Conservation (phyloP, 345 rosid species). For the Pugionium dolabratum region DNA sequence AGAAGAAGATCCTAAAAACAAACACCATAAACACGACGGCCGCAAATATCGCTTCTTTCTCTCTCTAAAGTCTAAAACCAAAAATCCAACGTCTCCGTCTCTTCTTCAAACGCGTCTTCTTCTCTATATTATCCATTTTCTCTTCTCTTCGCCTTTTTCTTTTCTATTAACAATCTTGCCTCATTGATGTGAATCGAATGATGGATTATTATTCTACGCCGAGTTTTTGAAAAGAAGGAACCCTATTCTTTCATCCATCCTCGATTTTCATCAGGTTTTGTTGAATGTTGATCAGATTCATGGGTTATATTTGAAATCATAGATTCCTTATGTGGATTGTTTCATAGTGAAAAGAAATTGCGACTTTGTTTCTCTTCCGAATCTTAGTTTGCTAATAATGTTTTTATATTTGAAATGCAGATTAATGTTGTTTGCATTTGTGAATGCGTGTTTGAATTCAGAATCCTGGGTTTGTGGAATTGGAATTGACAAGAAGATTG, state of each 20-base stretch:
- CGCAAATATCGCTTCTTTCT: constrained; percentile 30
- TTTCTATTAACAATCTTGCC: not conserved
- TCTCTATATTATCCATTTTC: constrained; percentile 27
- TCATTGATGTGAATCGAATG: constrained; percentile 25
- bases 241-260: constrained; percentile 26
- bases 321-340: constrained; percentile 6
- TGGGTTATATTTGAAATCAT: constrained; percentile 14
- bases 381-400: constrained; percentile 11
- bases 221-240: constrained; percentile 29
- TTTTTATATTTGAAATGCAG: constrained; percentile 44
- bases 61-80: constrained; percentile 3
- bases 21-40: constrained; percentile 28
- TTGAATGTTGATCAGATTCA: constrained; percentile 2
- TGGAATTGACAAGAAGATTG: constrained; percentile 49
- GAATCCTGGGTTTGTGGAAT: constrained; percentile 52
- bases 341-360: not conserved
- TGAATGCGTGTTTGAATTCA: constrained; percentile 58
- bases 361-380: not conserved
- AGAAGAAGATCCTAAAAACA: not conserved
- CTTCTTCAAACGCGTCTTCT: constrained; percentile 44
- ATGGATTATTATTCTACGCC: constrained; percentile 37
- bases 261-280: constrained; percentile 39
- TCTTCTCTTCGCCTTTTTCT: constrained; percentile 1
- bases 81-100: constrained; percentile 42
- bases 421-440: constrained; percentile 69